Conservation (phyloP, 805 yeast genomes). For the Myxozyma sirexii region DNA sequence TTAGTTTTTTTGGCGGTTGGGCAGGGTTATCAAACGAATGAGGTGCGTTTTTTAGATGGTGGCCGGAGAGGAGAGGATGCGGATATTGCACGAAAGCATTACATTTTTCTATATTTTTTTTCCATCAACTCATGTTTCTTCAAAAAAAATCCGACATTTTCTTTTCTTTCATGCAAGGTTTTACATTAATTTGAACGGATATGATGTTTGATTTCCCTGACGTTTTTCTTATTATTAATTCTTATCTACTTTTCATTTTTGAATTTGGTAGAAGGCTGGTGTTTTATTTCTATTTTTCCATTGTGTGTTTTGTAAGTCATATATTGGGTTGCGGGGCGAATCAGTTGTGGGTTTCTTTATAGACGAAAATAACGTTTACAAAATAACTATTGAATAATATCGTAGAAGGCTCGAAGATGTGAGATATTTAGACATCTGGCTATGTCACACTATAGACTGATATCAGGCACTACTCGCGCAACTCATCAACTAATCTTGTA, state of each 20-base stretch:
- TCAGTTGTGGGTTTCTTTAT: slow-evolving; percentile 31
- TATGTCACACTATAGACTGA: too few relatives aligned
- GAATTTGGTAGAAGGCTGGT: slow-evolving; percentile 26
- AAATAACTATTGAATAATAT: background rate
- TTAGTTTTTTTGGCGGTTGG: background rate
- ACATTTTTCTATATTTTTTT: too few relatives aligned
- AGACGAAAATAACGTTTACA: slow-evolving; percentile 25
- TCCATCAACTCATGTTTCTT: background rate
- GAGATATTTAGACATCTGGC: too few relatives aligned
- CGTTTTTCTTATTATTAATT: slow-evolving; percentile 12
- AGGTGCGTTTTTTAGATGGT: slow-evolving; percentile 7
- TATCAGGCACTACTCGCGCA: slow-evolving; percentile 7
- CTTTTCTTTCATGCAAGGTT: slow-evolving; percentile 11
- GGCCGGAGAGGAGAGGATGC: background rate
- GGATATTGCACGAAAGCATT: slow-evolving; percentile 13
- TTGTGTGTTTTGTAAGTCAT: slow-evolving; percentile 32
- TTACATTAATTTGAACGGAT: slow-evolving; percentile 15
- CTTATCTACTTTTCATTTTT: background rate
- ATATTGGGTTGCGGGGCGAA: slow-evolving; percentile 32
- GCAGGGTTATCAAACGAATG: slow-evolving; percentile 6
- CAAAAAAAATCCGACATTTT: slow-evolving; percentile 1
- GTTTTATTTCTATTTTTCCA: slow-evolving; percentile 20
- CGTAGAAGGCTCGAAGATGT: background rate
- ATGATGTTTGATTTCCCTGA: slow-evolving; percentile 9
- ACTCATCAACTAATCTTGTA: slow-evolving; percentile 40